phyloP scores from a whole-genome alignment of 2,329 filamentous ascomycete genomes.

The Hypoxylon sp. region DNA sequence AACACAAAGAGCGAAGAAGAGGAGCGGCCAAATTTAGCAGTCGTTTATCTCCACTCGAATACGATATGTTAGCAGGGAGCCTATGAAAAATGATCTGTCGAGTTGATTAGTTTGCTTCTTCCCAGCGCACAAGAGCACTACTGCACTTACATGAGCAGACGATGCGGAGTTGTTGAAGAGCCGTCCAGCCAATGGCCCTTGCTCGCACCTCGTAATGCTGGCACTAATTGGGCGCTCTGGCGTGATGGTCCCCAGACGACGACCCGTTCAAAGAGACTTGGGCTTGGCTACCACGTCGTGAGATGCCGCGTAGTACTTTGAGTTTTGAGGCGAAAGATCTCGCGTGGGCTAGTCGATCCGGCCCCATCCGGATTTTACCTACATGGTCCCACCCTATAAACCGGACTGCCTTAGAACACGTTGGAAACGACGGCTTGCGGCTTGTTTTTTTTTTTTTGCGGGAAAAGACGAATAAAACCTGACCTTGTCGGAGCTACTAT shows the following conservation, averaged over 20 bases:
- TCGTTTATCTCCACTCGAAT: slow-evolving; percentile 31
- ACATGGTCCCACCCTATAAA: slow-evolving; percentile 7
- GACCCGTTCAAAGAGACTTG: neutral
- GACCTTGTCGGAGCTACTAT: neutral
- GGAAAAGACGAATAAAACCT: neutral
- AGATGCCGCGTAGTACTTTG: slow-evolving; percentile 19
- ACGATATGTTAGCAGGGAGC: slow-evolving; percentile 23
- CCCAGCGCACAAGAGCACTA: neutral
- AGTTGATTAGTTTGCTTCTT: slow-evolving; percentile 14
- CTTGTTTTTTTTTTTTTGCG: slow-evolving; percentile 9
- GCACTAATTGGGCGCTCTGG: neutral
- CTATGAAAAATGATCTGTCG: slow-evolving; percentile 12
- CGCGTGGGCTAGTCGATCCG: slow-evolving; percentile 21
- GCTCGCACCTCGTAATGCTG: slow-evolving; percentile 1
- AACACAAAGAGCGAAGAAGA: too few species aligned
- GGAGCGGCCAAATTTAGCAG: slow-evolving; percentile 30
- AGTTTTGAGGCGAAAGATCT: slow-evolving; percentile 20
- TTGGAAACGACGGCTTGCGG: slow-evolving; percentile 8
- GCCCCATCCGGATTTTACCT: slow-evolving; percentile 24
- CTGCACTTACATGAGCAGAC: neutral
- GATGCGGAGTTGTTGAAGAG: neutral
- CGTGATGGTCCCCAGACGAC: slow-evolving; percentile 18
- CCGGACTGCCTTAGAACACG: slow-evolving; percentile 14
- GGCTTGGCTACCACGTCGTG: slow-evolving; percentile 3
- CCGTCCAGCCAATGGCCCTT: neutral